Evolutionary conservation across 1,284 basidiomycete species (phyloP), one percentile per base, ranked within the genome.

Genomic region (Rhodotorula sp.): DNA sequence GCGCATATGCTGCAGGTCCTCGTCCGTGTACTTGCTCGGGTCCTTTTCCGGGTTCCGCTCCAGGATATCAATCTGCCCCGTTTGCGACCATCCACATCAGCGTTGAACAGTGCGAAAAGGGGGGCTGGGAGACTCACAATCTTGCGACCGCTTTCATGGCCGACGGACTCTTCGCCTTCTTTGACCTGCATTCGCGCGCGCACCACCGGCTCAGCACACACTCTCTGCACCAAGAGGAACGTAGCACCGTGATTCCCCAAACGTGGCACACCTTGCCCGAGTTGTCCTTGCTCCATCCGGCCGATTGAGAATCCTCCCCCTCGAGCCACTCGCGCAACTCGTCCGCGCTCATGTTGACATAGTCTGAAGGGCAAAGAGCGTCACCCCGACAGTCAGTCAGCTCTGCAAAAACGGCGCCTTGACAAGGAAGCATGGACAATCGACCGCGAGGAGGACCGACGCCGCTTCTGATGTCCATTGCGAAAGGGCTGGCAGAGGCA

Each of bases 1-100:
- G 29, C 79, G 71, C 79, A 81, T 80, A 72, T 80, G 79, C 30
- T 68, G 71, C 55, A 79, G 53, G 55, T 80, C 79, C 1, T 79
- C 78, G 5, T 76, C 73, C 44, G 78, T 77, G 72, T 79, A 79
- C 63, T 76, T 75, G 56, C 77, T 75, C 45, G 72, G 71, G 54
- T 79, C 75, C 63, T 77, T 78, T 37, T 77, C 64, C 26, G 79
- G 79, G 66, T 80, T 80, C n/a, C 77, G 74, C 56, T 77, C 75
- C 15, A 80, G 70, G 49, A 80, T 80, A 45, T 80, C 78, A 55
- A 67, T 71, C 69, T 70, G 56, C 12, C n/a, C 15, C 14, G 20
- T 22, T 6, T 24, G 22, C 3, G 5, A n/a, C 4, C 53, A 14
- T 14, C 37, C 18, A 6, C 2, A 10, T 42, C 56, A 42, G 33